Conservation (phyloP, 208 protist genomes). For the Trypanosoma vivax region DNA sequence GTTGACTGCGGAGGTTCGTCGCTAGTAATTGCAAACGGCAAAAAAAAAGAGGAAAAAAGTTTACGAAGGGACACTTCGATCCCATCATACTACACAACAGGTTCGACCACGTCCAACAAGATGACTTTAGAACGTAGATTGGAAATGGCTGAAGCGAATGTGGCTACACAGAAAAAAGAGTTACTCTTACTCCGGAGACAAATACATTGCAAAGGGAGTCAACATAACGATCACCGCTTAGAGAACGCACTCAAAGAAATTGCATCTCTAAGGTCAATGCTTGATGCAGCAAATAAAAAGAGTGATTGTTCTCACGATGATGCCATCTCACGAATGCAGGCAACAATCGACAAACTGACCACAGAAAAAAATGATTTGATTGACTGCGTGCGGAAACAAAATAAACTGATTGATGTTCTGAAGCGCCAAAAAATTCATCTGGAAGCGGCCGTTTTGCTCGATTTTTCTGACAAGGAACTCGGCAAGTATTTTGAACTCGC, state of each 20-base stretch:
- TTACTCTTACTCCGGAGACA: conserved; percentile 31
- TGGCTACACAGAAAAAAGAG: conserved; percentile 36
- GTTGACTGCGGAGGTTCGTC: too few species aligned
- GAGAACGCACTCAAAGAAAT: conserved; percentile 11
- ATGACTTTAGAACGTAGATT: conserved; percentile 23
- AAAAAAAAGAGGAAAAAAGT: not conserved
- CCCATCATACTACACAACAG: not conserved
- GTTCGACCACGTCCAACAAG: not conserved
- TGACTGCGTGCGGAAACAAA: conserved; percentile 81
- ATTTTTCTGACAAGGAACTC: conserved; percentile 86
- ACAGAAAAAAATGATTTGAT: conserved; percentile 77
- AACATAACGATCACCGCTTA: not conserved
- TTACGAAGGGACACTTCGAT: not conserved
- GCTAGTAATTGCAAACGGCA: not conserved
- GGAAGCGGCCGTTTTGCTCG: conserved; percentile 72
- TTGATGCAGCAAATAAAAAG: not conserved
- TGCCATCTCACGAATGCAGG: conserved; percentile 12
- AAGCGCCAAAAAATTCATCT: conserved; percentile 91
- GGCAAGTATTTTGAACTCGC: conserved; percentile 41
- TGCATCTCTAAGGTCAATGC: conserved; percentile 1
- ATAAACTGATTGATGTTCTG: conserved; percentile 89
- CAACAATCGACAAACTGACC: conserved; percentile 34
- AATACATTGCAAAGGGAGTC: conserved; percentile 7
- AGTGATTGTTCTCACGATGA: not conserved
- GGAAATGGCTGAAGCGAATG: conserved; percentile 18